These are phyloP conservation scores for Phycomyces nitens DNA, from an alignment of 192 early-diverging fungal genomes.

Conservation along the genomic window DNA sequence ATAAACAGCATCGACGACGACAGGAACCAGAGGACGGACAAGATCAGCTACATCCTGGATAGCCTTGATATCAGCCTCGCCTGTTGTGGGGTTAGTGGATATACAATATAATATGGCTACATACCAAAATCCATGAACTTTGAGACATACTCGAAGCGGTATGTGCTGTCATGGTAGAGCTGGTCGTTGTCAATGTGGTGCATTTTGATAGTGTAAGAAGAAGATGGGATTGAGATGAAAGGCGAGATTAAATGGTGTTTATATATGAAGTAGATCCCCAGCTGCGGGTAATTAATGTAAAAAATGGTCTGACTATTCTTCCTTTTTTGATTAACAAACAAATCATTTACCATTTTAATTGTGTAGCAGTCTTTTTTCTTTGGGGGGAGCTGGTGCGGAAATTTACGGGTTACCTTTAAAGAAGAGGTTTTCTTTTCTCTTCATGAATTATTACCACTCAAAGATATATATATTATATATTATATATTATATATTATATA, in stretches of 20 bases:
- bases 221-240: not conserved
- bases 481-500: too few species aligned
- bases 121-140: slow-evolving; percentile 68
- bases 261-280: not conserved
- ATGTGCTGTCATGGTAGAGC: slow-evolving; percentile 68
- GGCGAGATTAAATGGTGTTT: too few species aligned
- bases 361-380: too few species aligned
- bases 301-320: slow-evolving; percentile 6
- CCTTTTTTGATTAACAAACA: slow-evolving; percentile 4
- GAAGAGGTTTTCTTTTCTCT: too few species aligned
- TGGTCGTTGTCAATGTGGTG: slow-evolving; percentile 63
- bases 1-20: slow-evolving; percentile 79
- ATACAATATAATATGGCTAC: not conserved
- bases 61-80: slow-evolving; percentile 58
- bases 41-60: slow-evolving; percentile 61
- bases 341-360: too few species aligned
- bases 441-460: too few species aligned
- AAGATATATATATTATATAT: too few species aligned
- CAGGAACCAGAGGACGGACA: slow-evolving; percentile 65
- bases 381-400: too few species aligned
- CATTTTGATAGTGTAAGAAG: slow-evolving; percentile 19
- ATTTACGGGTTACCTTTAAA: too few species aligned
- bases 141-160: slow-evolving; percentile 75
- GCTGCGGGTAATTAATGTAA: too few species aligned
- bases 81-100: slow-evolving; percentile 2